These are phyloP conservation scores for Penicillium sp. DNA, from an alignment of 2,329 filamentous ascomycete genomes.

Conservation along the genomic window DNA sequence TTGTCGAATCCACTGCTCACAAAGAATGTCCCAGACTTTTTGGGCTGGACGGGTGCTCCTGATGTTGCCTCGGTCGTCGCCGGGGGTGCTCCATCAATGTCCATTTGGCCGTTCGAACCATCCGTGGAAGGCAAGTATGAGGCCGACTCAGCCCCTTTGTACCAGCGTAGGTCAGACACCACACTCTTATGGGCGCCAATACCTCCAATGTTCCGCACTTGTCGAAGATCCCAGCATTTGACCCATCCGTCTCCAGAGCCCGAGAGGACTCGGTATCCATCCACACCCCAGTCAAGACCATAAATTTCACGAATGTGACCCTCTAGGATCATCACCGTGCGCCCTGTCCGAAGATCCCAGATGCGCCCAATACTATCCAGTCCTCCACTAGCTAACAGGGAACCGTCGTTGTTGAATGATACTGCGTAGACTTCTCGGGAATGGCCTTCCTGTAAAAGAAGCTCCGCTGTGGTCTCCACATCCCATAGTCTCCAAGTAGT, in stretches of 20 bases:
- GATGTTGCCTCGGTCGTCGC: slow-evolving; percentile 12
- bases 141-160: slow-evolving; percentile 73
- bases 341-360: slow-evolving; percentile 88
- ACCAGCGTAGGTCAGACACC: slow-evolving; percentile 91
- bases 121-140: slow-evolving; percentile 55
- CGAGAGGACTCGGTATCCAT: slow-evolving; percentile 87
- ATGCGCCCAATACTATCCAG: slow-evolving; percentile 90
- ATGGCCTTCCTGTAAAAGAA: slow-evolving; percentile 88
- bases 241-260: slow-evolving; percentile 92
- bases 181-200: slow-evolving; percentile 88
- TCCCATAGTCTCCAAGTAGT: slow-evolving; percentile 98
- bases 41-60: slow-evolving; percentile 53
- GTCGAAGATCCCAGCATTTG: slow-evolving; percentile 95
- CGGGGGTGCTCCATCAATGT: slow-evolving; percentile 25
- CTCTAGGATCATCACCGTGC: slow-evolving; percentile 93
- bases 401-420: slow-evolving; percentile 85
- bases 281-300: slow-evolving; percentile 83
- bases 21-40: slow-evolving; percentile 86
- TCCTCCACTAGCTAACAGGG: slow-evolving; percentile 82
- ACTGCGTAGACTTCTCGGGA: slow-evolving; percentile 88
- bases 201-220: slow-evolving; percentile 73
- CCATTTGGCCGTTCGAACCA: slow-evolving; percentile 57
- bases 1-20: slow-evolving; percentile 88
- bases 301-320: slow-evolving; percentile 91
- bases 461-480: slow-evolving; percentile 73